Base-by-base conservation (phyloP, 352 stramenopile species). In the Blastocystis sp. region DNA sequence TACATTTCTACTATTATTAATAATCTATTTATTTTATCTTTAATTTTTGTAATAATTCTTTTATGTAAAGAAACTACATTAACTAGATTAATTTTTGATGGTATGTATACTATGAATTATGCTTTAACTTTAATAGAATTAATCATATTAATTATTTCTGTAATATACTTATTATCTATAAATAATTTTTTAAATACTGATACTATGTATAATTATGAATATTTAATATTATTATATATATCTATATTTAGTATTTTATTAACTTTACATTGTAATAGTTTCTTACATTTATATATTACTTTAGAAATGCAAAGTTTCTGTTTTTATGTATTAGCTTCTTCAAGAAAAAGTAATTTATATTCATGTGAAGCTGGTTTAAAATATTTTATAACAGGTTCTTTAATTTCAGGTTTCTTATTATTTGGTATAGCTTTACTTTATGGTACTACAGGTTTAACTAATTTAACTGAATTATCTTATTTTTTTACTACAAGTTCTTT, bases 401-500 rank as follows among this genome's bases (percentile, higher is more conserved):
- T 72, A 33, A 58, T 65, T 47, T 72, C 66, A 64, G 46, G 40
- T 71, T 75, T 74, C 67, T 68, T 70, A 31, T 49, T 67, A 64
- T 58, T 58, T 58, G 48, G 48, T 49, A 18, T 58, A 43, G 11
- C 48, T 49, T 64, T 58, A 35, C 28, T 58, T 58, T 58, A 58
- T 32, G 48, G 48, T 59, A 10, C 48, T 36, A 19, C 25, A 45
- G 48, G 48, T 19, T 65, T 11, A 65, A 10, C 41, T 64, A 49
- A 58, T 58, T 32, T 58, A 32, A 64, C 65, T 21, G n/a, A 64
- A n/a, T 65, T 10, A 10, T 58, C 11, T 49, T 58, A 10, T 58
- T 64, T 49, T 6, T 58, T 31, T 13, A 64, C 24, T n/a, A 11
- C 37, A 41, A 9, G 23, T n/a, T 10, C 10, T n/a, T 32, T 64